Evolutionary conservation across 352 stramenopile species (phyloP).

Genomic region (Globisporangium carolinianum): DNA sequence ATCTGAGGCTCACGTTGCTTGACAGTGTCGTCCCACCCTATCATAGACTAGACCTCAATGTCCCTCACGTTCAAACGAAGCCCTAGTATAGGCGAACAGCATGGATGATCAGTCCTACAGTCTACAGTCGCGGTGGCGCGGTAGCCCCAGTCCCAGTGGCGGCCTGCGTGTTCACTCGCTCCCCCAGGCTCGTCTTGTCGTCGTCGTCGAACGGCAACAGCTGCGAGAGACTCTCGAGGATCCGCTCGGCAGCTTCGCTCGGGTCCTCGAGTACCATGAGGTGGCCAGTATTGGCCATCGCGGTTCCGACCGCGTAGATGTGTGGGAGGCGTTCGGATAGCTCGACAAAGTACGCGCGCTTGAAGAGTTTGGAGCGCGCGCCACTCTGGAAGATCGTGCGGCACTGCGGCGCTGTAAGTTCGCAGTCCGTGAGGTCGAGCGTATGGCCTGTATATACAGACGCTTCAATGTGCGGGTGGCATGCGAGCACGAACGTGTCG

Average conservation of each 20-base stretch:
- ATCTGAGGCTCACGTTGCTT: too few species aligned
- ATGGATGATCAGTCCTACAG: too few species aligned
- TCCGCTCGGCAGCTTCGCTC: constrained; percentile 26
- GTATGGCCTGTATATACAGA: constrained; percentile 33
- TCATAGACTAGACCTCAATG: too few species aligned
- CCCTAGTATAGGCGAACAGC: too few species aligned
- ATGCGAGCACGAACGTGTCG: constrained; percentile 24
- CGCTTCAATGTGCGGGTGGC: constrained; percentile 36
- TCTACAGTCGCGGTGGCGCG: too few species aligned
- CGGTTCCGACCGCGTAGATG: constrained; percentile 28
- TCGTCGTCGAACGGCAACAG: constrained; percentile 9
- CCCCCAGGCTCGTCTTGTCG: not conserved
- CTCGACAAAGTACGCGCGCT: constrained; percentile 19
- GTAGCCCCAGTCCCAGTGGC: too few species aligned
- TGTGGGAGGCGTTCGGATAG: constrained; percentile 24
- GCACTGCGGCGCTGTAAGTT: constrained; percentile 28
- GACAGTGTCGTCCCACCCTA: too few species aligned
- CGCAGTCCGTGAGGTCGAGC: constrained; percentile 25
- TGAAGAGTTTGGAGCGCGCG: constrained; percentile 39
- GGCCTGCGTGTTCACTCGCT: too few species aligned
- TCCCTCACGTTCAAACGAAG: too few species aligned
- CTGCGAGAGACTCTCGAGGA: constrained; percentile 24
- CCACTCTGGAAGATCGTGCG: constrained; percentile 37
- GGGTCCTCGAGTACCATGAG: constrained; percentile 48
- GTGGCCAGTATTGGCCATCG: constrained; percentile 36